Percentiles rank a stretch among this genome's conserved stretches.
These are phyloP conservation scores for Pseudonitzschia pungens DNA, from an alignment of 108 stramenopile genomes.

Conservation along the genomic window DNA sequence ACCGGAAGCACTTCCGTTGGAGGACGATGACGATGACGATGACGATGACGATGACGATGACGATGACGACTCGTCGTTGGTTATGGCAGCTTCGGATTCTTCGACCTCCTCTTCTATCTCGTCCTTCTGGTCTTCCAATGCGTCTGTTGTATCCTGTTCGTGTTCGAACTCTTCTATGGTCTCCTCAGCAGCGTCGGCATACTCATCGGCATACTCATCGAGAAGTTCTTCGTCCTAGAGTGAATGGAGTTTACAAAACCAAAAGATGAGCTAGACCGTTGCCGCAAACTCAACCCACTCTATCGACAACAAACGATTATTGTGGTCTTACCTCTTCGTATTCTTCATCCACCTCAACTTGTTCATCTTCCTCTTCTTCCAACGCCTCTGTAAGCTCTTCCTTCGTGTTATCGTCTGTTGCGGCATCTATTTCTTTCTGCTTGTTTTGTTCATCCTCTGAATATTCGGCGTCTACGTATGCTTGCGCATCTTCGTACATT, in stretches of 20 bases:
- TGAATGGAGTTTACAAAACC: too few relatives aligned
- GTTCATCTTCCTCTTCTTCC: slow-evolving; percentile 17
- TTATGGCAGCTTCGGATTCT: too few relatives aligned
- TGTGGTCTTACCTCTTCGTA: slow-evolving; percentile 21
- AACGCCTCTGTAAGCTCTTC: slow-evolving; percentile 17
- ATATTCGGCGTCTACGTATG: slow-evolving; percentile 11
- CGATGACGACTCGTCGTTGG: not conserved
- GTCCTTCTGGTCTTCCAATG: slow-evolving; percentile 15
- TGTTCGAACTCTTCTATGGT: slow-evolving; percentile 18
- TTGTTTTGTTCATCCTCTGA: slow-evolving; percentile 20
- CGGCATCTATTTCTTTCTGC: slow-evolving; percentile 15
- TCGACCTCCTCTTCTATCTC: slow-evolving; percentile 26
- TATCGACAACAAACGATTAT: not conserved
- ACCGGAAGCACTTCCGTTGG: not conserved
- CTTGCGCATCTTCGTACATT: slow-evolving; percentile 11
- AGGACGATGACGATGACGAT: not conserved
- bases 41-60: not conserved
- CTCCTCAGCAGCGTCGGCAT: slow-evolving; percentile 6
- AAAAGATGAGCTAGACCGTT: not conserved
- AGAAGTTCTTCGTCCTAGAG: slow-evolving; percentile 16
- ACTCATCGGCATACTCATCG: slow-evolving; percentile 8
- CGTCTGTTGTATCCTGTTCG: slow-evolving; percentile 19
- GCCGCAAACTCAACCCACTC: not conserved
- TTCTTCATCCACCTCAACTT: slow-evolving; percentile 23
- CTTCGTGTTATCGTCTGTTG: slow-evolving; percentile 6